These are phyloP conservation scores for Sugiyamaella smithiae DNA, from an alignment of 805 yeast species.

Conservation along the genomic window DNA sequence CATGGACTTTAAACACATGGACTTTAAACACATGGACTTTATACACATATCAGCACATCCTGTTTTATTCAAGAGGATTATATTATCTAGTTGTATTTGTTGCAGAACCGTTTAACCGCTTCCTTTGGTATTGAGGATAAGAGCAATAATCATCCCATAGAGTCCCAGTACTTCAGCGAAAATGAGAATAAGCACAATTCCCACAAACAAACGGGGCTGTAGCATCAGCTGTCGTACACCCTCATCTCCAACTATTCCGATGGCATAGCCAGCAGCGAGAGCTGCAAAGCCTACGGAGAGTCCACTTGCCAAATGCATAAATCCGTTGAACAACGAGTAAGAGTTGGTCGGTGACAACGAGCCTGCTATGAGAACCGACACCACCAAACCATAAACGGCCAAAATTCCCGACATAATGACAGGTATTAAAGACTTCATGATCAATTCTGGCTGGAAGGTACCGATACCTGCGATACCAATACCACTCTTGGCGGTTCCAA, in stretches of 20 bases:
- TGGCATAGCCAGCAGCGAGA: slow-evolving; percentile 93
- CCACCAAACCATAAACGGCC: slow-evolving; percentile 95
- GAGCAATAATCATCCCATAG: slow-evolving; percentile 93
- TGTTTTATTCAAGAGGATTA: too few relatives aligned
- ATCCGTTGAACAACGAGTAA: slow-evolving; percentile 91
- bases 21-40: too few relatives aligned
- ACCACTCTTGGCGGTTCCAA: slow-evolving; percentile 98
- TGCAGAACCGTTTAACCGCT: slow-evolving; percentile 49
- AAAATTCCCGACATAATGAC: slow-evolving; percentile 98
- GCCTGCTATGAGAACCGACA: slow-evolving; percentile 86
- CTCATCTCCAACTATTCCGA: slow-evolving; percentile 91
- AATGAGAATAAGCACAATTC: slow-evolving; percentile 83
- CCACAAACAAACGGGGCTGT: slow-evolving; percentile 85
- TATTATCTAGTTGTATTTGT: too few relatives aligned
- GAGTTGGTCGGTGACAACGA: slow-evolving; percentile 73
- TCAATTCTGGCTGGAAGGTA: slow-evolving; percentile 93
- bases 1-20: too few relatives aligned
- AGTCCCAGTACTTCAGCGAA: slow-evolving; percentile 88
- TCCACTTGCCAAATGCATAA: slow-evolving; percentile 97
- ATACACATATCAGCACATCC: too few relatives aligned
- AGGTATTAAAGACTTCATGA: slow-evolving; percentile 88
- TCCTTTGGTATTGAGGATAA: slow-evolving; percentile 87
- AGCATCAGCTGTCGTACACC: slow-evolving; percentile 88
- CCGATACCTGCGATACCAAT: slow-evolving; percentile 98
- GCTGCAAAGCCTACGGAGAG: slow-evolving; percentile 95